Base-by-base conservation (phyloP, 345 rosid genomes). In the Arabidopsis suecica region DNA sequence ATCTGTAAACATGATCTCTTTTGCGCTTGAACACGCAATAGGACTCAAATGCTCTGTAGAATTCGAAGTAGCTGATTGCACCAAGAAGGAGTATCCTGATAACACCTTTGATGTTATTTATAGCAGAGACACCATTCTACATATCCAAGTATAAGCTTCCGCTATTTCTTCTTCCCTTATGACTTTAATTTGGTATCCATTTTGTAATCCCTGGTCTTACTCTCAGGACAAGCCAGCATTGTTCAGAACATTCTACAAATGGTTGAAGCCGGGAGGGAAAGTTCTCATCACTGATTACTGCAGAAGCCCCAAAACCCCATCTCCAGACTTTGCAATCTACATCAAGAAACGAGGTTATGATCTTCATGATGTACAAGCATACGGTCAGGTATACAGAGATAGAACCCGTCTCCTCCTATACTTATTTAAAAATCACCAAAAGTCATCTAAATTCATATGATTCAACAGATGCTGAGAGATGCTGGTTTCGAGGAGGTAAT, bases 61-160 rank as follows among this genome's bases (percentile, higher is more conserved):
- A 78, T 96, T 96, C 55, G 99, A 96, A 84, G 97, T 96, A 73
- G 96, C 97, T 73, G 98, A 93, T 79, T 93, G 97, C 86, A 96
- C 99, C 48, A 91, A 73, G 81, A 95, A 87, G 70, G 82, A 74
- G 65, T 95, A 95, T 75, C 91, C 96, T 9, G 91, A 90, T 49
- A 76, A 84, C 72, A 57, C 89, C 22, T 95, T 95, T 80, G 98
- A 96, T 78, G 98, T 93, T 64, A 93, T 96, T 77, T 96, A 93
- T 85, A 93, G 97, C 81, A 93, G 98, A 37, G 99, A 93, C 78
- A 96, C 99, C 76, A 93, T 96, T 79, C 84, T 96, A 5, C 97
- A 93, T 82, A 95, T 95, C 84, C 91, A 86, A 64, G 99, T 92
- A 80, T 79, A 82, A 45, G 5, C 64, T 62, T 61, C 34, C 3